Base-by-base conservation (phyloP, 2,329 filamentous ascomycete genomes). In the Monosporascus sp. region DNA sequence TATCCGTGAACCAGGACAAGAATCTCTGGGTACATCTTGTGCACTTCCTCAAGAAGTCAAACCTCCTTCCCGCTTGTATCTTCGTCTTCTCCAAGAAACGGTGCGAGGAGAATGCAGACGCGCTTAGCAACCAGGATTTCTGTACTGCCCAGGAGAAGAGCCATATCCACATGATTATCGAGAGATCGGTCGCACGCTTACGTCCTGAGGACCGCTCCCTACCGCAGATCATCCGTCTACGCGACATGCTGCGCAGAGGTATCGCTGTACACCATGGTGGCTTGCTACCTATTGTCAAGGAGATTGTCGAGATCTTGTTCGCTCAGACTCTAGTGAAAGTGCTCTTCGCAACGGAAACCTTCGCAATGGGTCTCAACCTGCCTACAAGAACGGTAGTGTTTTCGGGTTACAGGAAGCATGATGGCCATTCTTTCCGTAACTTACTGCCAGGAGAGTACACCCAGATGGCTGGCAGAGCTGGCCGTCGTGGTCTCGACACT, bases 21-120 rank as follows among this genome's bases (percentile, higher is more conserved):
- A 97, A 92, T 57, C 80, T 97, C 7, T 99, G 94, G 94, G 93
- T 97, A 37, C 90, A 97, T 65, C 81, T 99, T 39, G 91, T 99
- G 3, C 90, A 96, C 65, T 91, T 90, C 70, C 78, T 99, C 51
- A 89, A 86, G 63, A 96, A 96, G 70, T 84, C 91, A 50, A 90
- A 84, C 48, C 78, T 99, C 4, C 81, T 99, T 3, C 94, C 94
- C 0, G 90, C 89, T 8, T 97, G 93, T 69, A 96, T 99, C 60
- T 99, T 99, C 67, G 93, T 99, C 52, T 99, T 99, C 71, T 99
- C 94, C 3, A 99, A 97, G 75, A 96, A 94, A 72, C 81, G 94
- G 50, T 97, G 94, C 64, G 94, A 99, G 70, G 91, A 97, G 67
- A 99, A 97, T 68, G 94, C 94, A 1, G 90, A 97, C 67, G 93